Conservation (phyloP, 1,139 yeast species). For the Sugiyamaella novakii region DNA sequence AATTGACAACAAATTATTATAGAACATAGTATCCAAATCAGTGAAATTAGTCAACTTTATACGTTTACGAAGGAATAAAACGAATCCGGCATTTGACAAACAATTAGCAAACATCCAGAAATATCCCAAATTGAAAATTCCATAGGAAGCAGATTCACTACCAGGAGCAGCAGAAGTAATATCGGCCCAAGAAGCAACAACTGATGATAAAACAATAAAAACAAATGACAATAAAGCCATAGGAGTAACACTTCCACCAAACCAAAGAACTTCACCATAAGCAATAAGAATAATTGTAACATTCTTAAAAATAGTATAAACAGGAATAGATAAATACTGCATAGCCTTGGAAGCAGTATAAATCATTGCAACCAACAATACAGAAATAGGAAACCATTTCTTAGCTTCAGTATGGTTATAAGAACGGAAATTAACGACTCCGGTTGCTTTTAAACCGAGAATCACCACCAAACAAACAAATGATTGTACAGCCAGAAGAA, state of each 20-base stretch:
- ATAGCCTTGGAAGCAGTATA: slow-evolving; percentile 96
- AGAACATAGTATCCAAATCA: slow-evolving; percentile 98
- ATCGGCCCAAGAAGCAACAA: slow-evolving; percentile 94
- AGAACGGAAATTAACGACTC: slow-evolving; percentile 82
- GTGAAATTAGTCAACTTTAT: slow-evolving; percentile 94
- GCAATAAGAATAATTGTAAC: slow-evolving; percentile 95
- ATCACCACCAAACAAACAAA: slow-evolving; percentile 78
- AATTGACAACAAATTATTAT: slow-evolving; percentile 89
- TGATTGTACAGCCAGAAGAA: slow-evolving; percentile 58
- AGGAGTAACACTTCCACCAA: slow-evolving; percentile 87
- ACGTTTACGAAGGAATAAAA: slow-evolving; percentile 93
- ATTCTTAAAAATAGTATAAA: slow-evolving; percentile 96
- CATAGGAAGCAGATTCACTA: slow-evolving; percentile 39
- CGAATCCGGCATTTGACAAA: slow-evolving; percentile 90
- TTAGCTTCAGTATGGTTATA: slow-evolving; percentile 86
- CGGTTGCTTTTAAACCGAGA: slow-evolving; percentile 66
- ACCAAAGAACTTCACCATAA: slow-evolving; percentile 97
- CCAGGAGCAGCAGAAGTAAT: slow-evolving; percentile 43
- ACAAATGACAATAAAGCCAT: slow-evolving; percentile 88
- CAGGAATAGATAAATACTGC: slow-evolving; percentile 88
- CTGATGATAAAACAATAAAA: slow-evolving; percentile 89
- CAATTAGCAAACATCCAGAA: slow-evolving; percentile 97
- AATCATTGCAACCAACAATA: slow-evolving; percentile 87
- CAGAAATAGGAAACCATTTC: slow-evolving; percentile 89
- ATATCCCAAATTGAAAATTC: slow-evolving; percentile 67